Evolutionary conservation across 1,139 yeast genomes (phyloP).

Genomic region (Suhomyces atakaporum): DNA sequence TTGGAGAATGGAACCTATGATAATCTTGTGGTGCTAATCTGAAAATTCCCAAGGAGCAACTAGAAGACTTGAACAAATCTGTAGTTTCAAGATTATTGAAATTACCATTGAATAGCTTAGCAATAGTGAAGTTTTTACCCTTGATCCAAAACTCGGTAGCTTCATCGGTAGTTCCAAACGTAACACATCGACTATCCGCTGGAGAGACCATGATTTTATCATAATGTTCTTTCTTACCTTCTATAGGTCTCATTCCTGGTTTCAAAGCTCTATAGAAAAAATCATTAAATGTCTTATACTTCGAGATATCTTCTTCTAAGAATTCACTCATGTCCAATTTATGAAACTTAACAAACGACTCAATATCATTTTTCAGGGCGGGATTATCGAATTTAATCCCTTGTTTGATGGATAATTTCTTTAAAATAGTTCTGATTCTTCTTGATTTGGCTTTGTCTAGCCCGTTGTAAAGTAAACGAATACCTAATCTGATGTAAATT

Average conservation of each 20-base stretch:
- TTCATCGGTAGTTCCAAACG: conserved; percentile 57
- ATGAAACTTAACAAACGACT: conserved; percentile 80
- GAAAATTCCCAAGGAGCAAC: conserved; percentile 74
- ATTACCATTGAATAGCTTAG: conserved; percentile 62
- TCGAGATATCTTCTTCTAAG: conserved; percentile 45
- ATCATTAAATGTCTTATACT: conserved; percentile 77
- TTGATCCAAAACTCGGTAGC: conserved; percentile 90
- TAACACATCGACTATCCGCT: conserved; percentile 86
- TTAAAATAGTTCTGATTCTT: conserved; percentile 58
- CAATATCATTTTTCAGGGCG: conserved; percentile 63
- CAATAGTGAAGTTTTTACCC: conserved; percentile 73
- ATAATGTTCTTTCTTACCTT: conserved; percentile 46
- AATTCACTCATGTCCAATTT: conserved; percentile 74
- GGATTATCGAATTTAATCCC: conserved; percentile 82
- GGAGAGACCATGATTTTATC: conserved; percentile 65
- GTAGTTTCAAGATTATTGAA: conserved; percentile 50
- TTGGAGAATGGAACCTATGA: conserved; percentile 90
- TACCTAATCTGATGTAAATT: conserved; percentile 83
- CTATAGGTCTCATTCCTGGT: conserved; percentile 70
- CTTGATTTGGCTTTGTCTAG: conserved; percentile 56
- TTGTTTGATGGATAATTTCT: conserved; percentile 72
- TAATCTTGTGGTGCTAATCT: conserved; percentile 96
- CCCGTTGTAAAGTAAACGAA: conserved; percentile 79
- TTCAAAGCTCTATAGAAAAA: conserved; percentile 81
- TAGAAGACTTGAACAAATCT: conserved; percentile 35